phyloP scores from a whole-genome alignment of 2,329 filamentous ascomycete species.

The Ceratocystis diversiconidia region DNA sequence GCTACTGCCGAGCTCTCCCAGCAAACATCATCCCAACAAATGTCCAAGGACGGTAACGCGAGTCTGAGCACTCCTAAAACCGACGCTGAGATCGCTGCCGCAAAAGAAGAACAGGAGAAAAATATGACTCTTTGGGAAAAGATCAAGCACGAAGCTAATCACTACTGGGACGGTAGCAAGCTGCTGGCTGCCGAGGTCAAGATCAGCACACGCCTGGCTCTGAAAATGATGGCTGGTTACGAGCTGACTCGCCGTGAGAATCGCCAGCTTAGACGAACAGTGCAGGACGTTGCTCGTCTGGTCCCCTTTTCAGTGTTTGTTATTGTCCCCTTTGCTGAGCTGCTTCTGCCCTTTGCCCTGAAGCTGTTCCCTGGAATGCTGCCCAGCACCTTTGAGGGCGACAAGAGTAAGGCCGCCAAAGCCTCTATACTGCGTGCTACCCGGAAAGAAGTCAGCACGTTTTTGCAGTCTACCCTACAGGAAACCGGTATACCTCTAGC shows the following conservation, averaged over 20 bases:
- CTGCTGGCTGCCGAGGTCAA: constrained; percentile 79
- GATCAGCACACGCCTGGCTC: constrained; percentile 77
- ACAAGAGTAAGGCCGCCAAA: constrained; percentile 82
- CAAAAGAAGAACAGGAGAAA: constrained; percentile 54
- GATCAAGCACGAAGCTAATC: constrained; percentile 81
- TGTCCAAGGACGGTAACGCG: constrained; percentile 21
- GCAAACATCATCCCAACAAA: constrained; percentile 21
- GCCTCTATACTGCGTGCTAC: constrained; percentile 67
- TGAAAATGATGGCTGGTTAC: constrained; percentile 97
- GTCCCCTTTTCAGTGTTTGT: constrained; percentile 96
- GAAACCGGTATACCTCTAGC: constrained; percentile 90
- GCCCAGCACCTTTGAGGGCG: constrained; percentile 89
- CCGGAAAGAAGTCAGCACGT: constrained; percentile 82
- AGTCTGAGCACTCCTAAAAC: constrained; percentile 27
- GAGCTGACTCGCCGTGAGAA: constrained; percentile 89
- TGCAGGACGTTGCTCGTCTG: constrained; percentile 81
- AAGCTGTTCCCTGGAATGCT: constrained; percentile 95
- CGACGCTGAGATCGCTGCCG: constrained; percentile 34
- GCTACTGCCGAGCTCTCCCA: constrained; percentile 18
- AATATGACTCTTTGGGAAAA: constrained; percentile 83
- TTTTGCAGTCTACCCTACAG: constrained; percentile 73
- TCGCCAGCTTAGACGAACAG: constrained; percentile 81
- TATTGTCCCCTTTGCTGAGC: constrained; percentile 89
- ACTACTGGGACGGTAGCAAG: constrained; percentile 99
- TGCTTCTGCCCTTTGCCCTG: constrained; percentile 78